Base-by-base conservation (phyloP, 1,284 basidiomycete genomes). In the Marasmius sp. region DNA sequence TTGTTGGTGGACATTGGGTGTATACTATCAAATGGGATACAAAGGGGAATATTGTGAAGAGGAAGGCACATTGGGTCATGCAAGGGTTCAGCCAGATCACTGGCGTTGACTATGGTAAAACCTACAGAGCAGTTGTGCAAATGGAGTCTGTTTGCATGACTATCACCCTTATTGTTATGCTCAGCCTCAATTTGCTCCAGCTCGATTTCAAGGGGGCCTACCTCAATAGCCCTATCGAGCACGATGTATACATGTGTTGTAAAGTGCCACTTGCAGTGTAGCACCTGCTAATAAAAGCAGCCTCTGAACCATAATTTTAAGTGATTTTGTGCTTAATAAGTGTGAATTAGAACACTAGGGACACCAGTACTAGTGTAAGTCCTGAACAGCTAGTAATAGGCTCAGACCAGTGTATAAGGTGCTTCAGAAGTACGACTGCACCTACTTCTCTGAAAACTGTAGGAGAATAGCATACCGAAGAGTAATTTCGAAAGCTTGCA, bases 161-260 rank as follows among this genome's bases (percentile, higher is more conserved):
- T 0, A 39, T 75, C 1, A 67, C 72, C 0, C 58, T 75, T 1
- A 74, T 73, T 10, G 64, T 66, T 1, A 57, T 41, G 5, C 58
- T 65, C 18, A 65, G 67, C 16, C 63, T 73, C 52, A 64, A 72
- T 43, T 50, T 71, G 1, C 64, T 71, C 9, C 67, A 67, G 38
- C 62, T 77, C 7, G 77, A 69, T 57, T 66, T 83, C 0, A 71
- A 72, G 6, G 71, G 69, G 0, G 74, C 74, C 0, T 81, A 74
- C 62, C 70, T 80, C 0, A 75, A 80, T 61, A 70, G 68, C 0
- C 61, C 65, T 0, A 70, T 81, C 0, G 67, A 77, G 6, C 76
- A 81, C 49, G 69, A 75, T 14, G 71, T 81, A 20, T 80, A 76
- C 64, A 72, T 77, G 68, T n/a, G n/a, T n/a, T n/a, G n/a, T n/a